Conservation (phyloP, 176 grass and related monocot genomes). For the Olyra latifolia region DNA sequence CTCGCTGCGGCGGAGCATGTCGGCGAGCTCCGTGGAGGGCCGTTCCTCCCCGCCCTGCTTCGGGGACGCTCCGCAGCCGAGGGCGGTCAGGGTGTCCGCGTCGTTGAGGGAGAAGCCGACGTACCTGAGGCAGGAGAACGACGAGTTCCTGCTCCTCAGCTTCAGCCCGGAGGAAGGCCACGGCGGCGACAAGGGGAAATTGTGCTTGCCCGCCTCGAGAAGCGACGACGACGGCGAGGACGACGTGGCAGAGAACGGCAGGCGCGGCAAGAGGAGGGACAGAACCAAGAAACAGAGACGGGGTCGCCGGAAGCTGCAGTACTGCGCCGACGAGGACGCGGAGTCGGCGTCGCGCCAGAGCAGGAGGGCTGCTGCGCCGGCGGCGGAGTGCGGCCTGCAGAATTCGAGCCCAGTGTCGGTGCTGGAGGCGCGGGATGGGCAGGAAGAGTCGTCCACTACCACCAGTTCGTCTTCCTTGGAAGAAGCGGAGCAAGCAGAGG, state of each 20-base stretch:
- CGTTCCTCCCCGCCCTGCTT: slow-evolving; percentile 28
- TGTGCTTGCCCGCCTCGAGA: background rate
- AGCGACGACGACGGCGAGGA: background rate
- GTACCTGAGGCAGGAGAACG: slow-evolving; percentile 68
- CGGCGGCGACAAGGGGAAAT: background rate
- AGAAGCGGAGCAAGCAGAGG: slow-evolving; percentile 32
- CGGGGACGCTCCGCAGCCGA: slow-evolving; percentile 35
- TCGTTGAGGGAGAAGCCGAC: slow-evolving; percentile 57
- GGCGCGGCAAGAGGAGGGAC: background rate
- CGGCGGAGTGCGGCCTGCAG: slow-evolving; percentile 13
- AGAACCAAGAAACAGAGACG: background rate
- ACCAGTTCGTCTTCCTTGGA: slow-evolving; percentile 26
- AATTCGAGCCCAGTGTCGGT: slow-evolving; percentile 87
- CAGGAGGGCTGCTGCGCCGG: background rate
- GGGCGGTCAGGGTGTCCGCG: background rate
- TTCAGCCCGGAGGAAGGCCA: slow-evolving; percentile 58
- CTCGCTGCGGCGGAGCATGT: slow-evolving; percentile 41
- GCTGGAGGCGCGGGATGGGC: slow-evolving; percentile 36
- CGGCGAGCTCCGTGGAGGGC: slow-evolving; percentile 49
- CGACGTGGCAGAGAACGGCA: background rate
- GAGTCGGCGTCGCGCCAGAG: background rate
- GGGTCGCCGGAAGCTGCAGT: slow-evolving; percentile 9
- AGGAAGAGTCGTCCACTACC: slow-evolving; percentile 28
- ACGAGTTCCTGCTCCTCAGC: slow-evolving; percentile 86
- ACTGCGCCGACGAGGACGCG: slow-evolving; percentile 3